Conservation (phyloP, 2,329 filamentous ascomycete species). For the Aspergillus cejpii region DNA sequence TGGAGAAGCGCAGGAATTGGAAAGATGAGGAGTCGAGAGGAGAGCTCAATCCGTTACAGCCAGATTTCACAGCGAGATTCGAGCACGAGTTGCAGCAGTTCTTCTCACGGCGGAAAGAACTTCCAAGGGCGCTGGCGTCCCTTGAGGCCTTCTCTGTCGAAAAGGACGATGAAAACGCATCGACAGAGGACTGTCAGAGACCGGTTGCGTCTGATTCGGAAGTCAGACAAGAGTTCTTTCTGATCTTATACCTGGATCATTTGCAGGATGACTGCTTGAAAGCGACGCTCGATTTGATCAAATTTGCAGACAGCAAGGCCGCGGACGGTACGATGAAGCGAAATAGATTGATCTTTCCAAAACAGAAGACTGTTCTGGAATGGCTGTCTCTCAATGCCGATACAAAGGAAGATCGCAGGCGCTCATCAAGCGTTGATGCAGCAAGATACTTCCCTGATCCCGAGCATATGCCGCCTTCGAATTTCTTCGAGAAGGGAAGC, state of each 20-base stretch:
- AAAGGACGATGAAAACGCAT: constrained; percentile 32
- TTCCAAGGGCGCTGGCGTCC: constrained; percentile 43
- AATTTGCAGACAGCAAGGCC: constrained; percentile 59
- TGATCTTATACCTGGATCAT: constrained; percentile 58
- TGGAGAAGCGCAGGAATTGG: constrained; percentile 32
- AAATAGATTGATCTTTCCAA: constrained; percentile 57
- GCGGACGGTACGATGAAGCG: constrained; percentile 57
- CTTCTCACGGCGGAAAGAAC: constrained; percentile 44
- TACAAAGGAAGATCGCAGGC: constrained; percentile 10
- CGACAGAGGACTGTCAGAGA: constrained; percentile 1
- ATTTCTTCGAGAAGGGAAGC: constrained; percentile 55
- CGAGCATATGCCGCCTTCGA: constrained; percentile 62
- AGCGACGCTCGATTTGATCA: constrained; percentile 55
- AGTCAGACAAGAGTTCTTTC: constrained; percentile 54
- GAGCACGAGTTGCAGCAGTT: constrained; percentile 50
- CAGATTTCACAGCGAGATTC: constrained; percentile 50
- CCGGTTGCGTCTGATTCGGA: constrained; percentile 21
- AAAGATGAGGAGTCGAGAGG: constrained; percentile 47
- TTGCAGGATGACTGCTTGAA: constrained; percentile 53
- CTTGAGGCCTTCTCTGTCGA: constrained; percentile 26
- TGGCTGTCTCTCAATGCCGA: constrained; percentile 41
- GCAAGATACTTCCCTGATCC: constrained; percentile 50
- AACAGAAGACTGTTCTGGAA: constrained; percentile 54
- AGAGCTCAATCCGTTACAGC: constrained; percentile 50
- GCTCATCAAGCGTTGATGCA: constrained; percentile 15